Conservation (phyloP, 805 yeast genomes). For the Saturnispora silvae region DNA sequence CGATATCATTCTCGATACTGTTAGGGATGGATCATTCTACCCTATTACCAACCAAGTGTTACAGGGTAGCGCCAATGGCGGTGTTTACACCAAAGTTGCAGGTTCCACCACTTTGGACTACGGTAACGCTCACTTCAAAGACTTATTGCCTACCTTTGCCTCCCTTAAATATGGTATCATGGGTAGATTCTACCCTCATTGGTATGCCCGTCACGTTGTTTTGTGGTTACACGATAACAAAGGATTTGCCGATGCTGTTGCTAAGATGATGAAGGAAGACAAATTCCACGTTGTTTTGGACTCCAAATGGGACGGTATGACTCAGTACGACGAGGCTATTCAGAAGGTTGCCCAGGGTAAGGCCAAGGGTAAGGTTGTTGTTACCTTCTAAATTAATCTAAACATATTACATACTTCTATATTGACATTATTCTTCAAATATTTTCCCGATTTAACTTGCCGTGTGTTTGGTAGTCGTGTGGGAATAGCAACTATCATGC, state of each 20-base stretch:
- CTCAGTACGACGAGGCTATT: conserved; percentile 39
- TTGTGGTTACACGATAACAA: conserved; percentile 6
- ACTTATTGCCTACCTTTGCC: conserved; percentile 18
- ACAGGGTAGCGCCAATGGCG: conserved; percentile 35
- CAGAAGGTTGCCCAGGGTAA: conserved; percentile 34
- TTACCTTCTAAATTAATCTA: conserved; percentile 1
- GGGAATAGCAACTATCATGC: too few species aligned
- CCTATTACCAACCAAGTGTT: conserved; percentile 29
- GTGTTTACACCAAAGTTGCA: conserved; percentile 40
- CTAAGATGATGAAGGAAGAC: conserved; percentile 36
- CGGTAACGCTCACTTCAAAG: conserved; percentile 14
- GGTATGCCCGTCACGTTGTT: conserved; percentile 8
- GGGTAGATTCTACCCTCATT: conserved; percentile 13
- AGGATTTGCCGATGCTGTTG: conserved; percentile 24
- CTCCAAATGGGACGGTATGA: conserved; percentile 36
- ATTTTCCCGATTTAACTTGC: neutral
- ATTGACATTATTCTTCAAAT: neutral
- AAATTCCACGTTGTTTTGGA: conserved; percentile 41
- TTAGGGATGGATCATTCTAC: conserved; percentile 42
- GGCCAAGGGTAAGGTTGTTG: conserved; percentile 62
- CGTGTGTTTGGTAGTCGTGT: too few species aligned
- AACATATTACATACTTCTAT: neutral
- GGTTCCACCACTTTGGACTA: conserved; percentile 44
- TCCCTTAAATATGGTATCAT: conserved; percentile 9
- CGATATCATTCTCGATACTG: conserved; percentile 55